Percentiles rank a stretch among this genome's conserved stretches.
These are phyloP conservation scores for Leptodontidium sp. DNA, from an alignment of 2,329 filamentous ascomycete genomes.

Conservation along the genomic window DNA sequence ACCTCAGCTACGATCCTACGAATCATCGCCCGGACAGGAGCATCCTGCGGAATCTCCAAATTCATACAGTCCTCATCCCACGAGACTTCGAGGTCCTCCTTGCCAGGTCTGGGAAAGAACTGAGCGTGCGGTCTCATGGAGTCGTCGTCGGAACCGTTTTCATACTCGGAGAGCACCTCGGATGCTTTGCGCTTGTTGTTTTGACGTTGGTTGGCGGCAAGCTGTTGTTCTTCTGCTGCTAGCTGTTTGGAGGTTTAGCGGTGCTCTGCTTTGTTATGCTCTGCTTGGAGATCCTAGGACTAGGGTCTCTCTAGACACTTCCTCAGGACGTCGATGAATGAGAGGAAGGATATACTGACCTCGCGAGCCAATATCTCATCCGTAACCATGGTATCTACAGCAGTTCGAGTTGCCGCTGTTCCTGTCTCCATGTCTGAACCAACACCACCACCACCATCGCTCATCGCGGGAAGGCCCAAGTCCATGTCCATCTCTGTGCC, in stretches of 20 bases:
- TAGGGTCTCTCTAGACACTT: too few species aligned
- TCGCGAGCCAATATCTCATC: not conserved
- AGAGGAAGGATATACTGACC: not conserved
- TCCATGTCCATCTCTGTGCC: not conserved
- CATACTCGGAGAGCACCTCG: not conserved
- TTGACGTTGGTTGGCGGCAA: not conserved
- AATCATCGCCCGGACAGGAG: not conserved
- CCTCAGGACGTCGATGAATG: too few species aligned
- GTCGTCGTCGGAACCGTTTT: not conserved
- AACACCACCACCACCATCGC: too few species aligned
- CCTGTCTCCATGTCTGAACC: not conserved
- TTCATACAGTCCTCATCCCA: not conserved
- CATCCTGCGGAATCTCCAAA: not conserved
- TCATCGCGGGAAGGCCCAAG: not conserved
- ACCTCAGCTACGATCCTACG: not conserved
- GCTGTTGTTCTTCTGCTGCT: not conserved
- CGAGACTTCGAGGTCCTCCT: not conserved
- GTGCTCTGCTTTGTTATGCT: not conserved
- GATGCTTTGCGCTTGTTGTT: too few species aligned
- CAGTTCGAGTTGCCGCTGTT: not conserved
- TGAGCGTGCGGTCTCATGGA: not conserved
- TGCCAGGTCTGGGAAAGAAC: not conserved
- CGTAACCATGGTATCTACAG: not conserved
- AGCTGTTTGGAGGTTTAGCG: not conserved
- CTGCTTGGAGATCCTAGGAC: not conserved